Base-by-base conservation (phyloP, 805 yeast species). In the Blastobotrys mokoenaii region DNA sequence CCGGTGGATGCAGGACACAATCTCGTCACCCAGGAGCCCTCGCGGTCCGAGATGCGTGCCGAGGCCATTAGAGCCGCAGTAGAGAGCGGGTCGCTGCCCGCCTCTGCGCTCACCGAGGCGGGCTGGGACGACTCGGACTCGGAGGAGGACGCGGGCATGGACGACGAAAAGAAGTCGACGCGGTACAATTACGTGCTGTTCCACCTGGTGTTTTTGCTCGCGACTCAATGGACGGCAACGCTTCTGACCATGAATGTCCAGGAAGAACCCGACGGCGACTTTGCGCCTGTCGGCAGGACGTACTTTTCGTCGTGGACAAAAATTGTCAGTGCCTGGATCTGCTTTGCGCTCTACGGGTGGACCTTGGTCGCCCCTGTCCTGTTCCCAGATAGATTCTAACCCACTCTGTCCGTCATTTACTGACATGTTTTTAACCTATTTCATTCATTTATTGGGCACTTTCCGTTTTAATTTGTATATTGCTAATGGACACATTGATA, bases 171-270 rank as follows among this genome's bases (percentile, higher is more conserved):
- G 48, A 64, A 65, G 40, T 69, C 73, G 39, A 86, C 90, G 1
- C 82, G 80, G 60, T 89, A 89, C 68, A 87, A 85, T 64, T 89
- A 89, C 63, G 72, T 86, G 4, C 67, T 90, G 40, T 93, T 93
- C 72, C 98, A 93, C 63, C 61, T 90, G 29, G 85, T 93, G 25
- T 93, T 93, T 71, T 80, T 93, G 62, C 70, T 93, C 50, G 98
- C 98, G 0, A 90, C 98, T 1, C 97, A 90, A 63, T 94, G 95
- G 77, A 88, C 89, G 37, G 96, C 97, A 1, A 87, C 96, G 0
- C 70, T 93, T 48, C 71, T 93, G 46, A 93, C 98, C 0, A 84
- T 90, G 65, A 90, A 89, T 58, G 97, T 93, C 30, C 80, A 84
- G 42, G 80, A 78, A 48, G 93, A 83, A 56, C 83, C 81, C 49